Percentiles rank a stretch among this genome's conserved stretches.
phyloP scores from a whole-genome alignment of 768 basidiomycete species.

The Cystofilobasidium ferigula region DNA sequence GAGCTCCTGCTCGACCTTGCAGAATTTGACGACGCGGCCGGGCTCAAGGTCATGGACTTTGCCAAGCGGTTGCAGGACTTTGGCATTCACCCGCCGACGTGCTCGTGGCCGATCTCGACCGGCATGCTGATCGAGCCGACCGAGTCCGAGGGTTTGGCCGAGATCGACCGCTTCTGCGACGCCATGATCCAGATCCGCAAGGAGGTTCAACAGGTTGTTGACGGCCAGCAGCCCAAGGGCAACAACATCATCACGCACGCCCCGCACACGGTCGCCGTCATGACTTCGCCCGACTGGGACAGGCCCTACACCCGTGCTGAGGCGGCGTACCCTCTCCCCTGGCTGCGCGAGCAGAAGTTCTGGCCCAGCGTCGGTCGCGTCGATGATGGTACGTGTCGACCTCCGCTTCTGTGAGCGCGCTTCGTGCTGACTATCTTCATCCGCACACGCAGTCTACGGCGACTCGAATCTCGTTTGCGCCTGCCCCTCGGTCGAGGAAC shows the following conservation, averaged over 20 bases:
- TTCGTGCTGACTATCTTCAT: slow-evolving; percentile 1
- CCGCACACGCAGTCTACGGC: slow-evolving; percentile 55
- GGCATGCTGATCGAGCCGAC: slow-evolving; percentile 53
- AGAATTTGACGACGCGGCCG: slow-evolving; percentile 83
- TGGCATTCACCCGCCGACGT: slow-evolving; percentile 93
- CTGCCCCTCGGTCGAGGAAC: slow-evolving; percentile 39
- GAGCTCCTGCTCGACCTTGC: slow-evolving; percentile 89
- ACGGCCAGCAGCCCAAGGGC: slow-evolving; percentile 76
- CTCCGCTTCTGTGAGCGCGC: slow-evolving; percentile 17
- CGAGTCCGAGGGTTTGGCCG: slow-evolving; percentile 22
- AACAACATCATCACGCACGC: slow-evolving; percentile 90
- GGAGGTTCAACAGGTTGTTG: slow-evolving; percentile 77
- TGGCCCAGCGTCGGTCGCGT: slow-evolving; percentile 90
- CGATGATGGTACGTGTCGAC: slow-evolving; percentile 64
- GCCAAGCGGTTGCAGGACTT: slow-evolving; percentile 88
- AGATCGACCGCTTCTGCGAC: slow-evolving; percentile 68
- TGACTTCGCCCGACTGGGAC: slow-evolving; percentile 55
- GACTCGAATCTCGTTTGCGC: slow-evolving; percentile 64
- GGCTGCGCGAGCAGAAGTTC: slow-evolving; percentile 79
- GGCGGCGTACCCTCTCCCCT: slow-evolving; percentile 80
- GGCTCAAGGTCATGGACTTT: slow-evolving; percentile 82
- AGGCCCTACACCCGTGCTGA: slow-evolving; percentile 81
- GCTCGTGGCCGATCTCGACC: slow-evolving; percentile 94
- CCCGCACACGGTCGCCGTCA: slow-evolving; percentile 71
- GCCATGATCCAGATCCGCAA: slow-evolving; percentile 93